Conservation (phyloP, 768 basidiomycete species). For the Mycena haematopus region DNA sequence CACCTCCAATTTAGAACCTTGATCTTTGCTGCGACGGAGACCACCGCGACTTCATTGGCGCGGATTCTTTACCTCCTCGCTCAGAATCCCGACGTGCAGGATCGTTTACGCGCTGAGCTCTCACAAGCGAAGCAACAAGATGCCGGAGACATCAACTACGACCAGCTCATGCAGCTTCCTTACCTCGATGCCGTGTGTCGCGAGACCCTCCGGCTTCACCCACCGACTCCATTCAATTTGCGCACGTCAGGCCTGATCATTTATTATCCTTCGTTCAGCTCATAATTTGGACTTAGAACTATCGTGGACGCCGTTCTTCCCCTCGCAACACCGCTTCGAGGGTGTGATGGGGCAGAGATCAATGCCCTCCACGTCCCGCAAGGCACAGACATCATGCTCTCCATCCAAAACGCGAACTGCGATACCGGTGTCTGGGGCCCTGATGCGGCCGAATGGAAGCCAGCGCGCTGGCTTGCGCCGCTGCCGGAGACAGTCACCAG, state of each 20-base stretch:
- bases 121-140: neutral
- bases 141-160: neutral
- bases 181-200: constrained; percentile 3
- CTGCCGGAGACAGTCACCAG: neutral
- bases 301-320: constrained; percentile 34
- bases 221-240: neutral
- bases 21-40: constrained; percentile 7
- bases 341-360: constrained; percentile 35
- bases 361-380: constrained; percentile 34
- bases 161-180: neutral
- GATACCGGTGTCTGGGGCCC: constrained; percentile 45
- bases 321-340: constrained; percentile 38
- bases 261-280: neutral
- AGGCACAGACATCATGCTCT: constrained; percentile 36
- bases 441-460: constrained; percentile 52
- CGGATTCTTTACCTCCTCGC: constrained; percentile 1
- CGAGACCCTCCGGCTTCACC: constrained; percentile 1
- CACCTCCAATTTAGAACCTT: neutral
- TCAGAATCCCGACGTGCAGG: neutral
- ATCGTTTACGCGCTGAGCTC: neutral
- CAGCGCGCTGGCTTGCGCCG: constrained; percentile 46
- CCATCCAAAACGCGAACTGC: constrained; percentile 39
- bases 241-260: neutral
- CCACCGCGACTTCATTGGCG: neutral
- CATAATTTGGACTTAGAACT: neutral